Evolutionary conservation across 2,329 filamentous ascomycete species (phyloP).

Genomic region (Cryphonectria nitschkei): DNA sequence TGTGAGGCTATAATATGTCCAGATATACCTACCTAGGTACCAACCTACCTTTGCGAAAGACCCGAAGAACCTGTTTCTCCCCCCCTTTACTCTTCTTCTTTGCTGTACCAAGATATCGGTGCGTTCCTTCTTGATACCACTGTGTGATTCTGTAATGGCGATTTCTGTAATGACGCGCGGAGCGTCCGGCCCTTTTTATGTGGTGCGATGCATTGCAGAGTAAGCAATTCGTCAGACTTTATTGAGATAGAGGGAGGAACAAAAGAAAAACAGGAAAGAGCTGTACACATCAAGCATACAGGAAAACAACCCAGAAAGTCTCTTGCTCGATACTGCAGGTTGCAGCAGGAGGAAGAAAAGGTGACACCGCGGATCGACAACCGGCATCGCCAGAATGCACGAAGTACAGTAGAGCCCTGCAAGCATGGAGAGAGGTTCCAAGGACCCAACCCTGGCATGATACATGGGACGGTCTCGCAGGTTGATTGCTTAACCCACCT

Average conservation of each 20-base stretch:
- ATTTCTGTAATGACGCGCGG: neutral
- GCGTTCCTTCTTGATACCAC: neutral
- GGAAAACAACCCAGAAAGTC: neutral
- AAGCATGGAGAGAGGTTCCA: constrained; percentile 3
- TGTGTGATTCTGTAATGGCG: neutral
- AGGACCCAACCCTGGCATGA: neutral
- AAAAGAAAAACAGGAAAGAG: neutral
- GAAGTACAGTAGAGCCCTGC: neutral
- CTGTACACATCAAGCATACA: neutral
- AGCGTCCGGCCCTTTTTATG: neutral
- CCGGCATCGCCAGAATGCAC: neutral
- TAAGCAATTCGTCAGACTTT: neutral
- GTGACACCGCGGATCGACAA: neutral
- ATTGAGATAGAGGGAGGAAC: too few relatives aligned
- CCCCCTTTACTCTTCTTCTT: neutral
- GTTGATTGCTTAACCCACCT: neutral
- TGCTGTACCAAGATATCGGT: constrained; percentile 7
- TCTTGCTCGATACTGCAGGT: neutral
- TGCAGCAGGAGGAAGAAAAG: neutral
- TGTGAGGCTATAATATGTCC: neutral
- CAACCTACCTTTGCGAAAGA: neutral
- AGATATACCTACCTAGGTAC: neutral
- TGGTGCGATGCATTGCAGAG: neutral
- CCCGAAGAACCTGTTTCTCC: neutral
- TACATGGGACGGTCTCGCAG: neutral